Evolutionary conservation across 2,329 filamentous ascomycete genomes (phyloP), one percentile per base, ranked within the genome.

Genomic region (Podosphaera xanthii): DNA sequence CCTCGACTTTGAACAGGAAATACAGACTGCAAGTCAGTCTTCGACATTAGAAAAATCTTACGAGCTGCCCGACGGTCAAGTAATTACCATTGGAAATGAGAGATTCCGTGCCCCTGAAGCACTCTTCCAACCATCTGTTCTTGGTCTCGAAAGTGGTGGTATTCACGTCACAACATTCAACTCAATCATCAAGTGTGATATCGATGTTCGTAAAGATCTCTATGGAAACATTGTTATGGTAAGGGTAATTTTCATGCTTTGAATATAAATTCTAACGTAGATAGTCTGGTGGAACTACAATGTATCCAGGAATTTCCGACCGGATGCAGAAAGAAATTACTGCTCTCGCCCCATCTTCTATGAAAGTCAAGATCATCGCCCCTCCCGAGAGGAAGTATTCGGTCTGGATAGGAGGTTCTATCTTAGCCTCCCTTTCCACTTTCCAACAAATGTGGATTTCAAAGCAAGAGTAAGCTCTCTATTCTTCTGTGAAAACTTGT

Each of bases 391-490:
- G 92, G 78, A 98, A 98, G 84, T 98, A 98, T 88, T 97, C 92
- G 65, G 92, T 98, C 82, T 98, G 92, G 92, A 98, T 98, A 75
- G 92, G 92, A 92, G 92, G 92, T 83, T 98, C 92, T 76, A 98
- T 98, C 79, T 79, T 98, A 72, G 92, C 92, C 70, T 98, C 92
- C 66, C 87, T 98, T 71, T 98, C 92, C 69, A 98, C 92, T 77
- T 98, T 98, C 91, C 92, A 98, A 83, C 92, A 98, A 81, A 98
- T 98, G 92, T 98, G 92, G 92, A 97, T 98, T 84, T 98, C 92
- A 71, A 98, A 98, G 89, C 92, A 98, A 97, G 91, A 97, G 82
- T 97, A 58, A 22, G 57, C 42, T 56, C 12, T 14, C 4, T 9
- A 3, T 12, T 35, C 35, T 1, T 40, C 6, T 14, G 6, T 22